Percentiles rank a stretch among this genome's conserved stretches.
Evolutionary conservation across 306 rosid species (phyloP).

Genomic region (Vachellia pachyceras): DNA sequence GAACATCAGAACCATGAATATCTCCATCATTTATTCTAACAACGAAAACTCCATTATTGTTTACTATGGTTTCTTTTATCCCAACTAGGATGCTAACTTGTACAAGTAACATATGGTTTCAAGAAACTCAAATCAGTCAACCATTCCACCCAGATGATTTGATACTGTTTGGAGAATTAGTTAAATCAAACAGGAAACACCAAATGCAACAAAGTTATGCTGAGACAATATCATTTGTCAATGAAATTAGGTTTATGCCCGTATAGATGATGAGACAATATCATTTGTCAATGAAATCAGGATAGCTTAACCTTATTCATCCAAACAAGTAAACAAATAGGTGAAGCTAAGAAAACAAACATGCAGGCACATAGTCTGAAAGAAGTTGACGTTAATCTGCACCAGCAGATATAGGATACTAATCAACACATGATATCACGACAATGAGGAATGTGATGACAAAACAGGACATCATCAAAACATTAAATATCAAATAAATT

Average conservation of each 20-base stretch:
- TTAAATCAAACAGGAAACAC: constrained; percentile 12
- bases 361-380: not conserved
- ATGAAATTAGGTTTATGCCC: constrained; percentile 16
- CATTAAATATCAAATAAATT: too few species aligned
- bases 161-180: not conserved
- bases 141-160: constrained; percentile 1
- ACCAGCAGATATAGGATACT: not conserved
- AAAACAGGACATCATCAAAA: too few species aligned
- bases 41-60: constrained; percentile 12
- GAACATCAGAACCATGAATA: constrained; percentile 11
- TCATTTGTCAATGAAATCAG: not conserved
- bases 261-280: constrained; percentile 18
- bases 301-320: not conserved
- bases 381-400: not conserved
- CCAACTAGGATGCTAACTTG: not conserved
- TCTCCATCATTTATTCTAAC: not conserved
- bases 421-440: not conserved
- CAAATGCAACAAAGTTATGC: constrained; percentile 15
- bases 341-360: not conserved
- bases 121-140: constrained; percentile 15
- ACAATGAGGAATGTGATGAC: not conserved
- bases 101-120: not conserved
- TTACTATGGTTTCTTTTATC: constrained; percentile 9
- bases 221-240: too few species aligned
- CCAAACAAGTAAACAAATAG: not conserved